These are phyloP conservation scores for Phialophora macrospora DNA, from an alignment of 2,329 filamentous ascomycete species.

Conservation along the genomic window DNA sequence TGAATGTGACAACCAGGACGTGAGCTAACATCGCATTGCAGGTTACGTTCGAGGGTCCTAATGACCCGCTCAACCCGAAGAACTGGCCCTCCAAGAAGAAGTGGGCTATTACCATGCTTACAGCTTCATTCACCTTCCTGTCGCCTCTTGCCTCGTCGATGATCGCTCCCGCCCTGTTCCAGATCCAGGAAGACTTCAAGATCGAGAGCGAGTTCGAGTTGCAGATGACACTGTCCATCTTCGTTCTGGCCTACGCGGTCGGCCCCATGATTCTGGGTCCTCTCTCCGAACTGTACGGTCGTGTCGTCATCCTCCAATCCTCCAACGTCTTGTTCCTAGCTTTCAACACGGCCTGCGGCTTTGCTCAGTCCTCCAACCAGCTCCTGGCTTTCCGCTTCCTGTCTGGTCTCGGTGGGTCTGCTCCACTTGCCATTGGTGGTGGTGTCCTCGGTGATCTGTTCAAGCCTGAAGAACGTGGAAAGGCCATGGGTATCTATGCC, in stretches of 20 bases:
- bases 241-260: slow-evolving; percentile 60
- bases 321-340: slow-evolving; percentile 62
- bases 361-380: slow-evolving; percentile 58
- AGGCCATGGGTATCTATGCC: slow-evolving; percentile 40
- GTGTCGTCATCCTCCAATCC: slow-evolving; percentile 60
- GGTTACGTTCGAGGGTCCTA: slow-evolving; percentile 59
- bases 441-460: slow-evolving; percentile 47
- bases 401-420: slow-evolving; percentile 64
- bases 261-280: slow-evolving; percentile 60
- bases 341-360: slow-evolving; percentile 67
- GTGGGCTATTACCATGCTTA: slow-evolving; percentile 61
- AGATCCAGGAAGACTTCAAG: slow-evolving; percentile 60
- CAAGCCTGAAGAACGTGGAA: slow-evolving; percentile 41
- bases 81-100: slow-evolving; percentile 64
- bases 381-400: slow-evolving; percentile 66
- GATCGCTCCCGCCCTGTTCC: slow-evolving; percentile 58
- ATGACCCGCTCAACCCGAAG: slow-evolving; percentile 55
- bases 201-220: slow-evolving; percentile 54
- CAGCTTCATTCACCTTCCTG: slow-evolving; percentile 65
- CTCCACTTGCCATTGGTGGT: slow-evolving; percentile 58
- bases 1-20: background rate
- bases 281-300: slow-evolving; percentile 62
- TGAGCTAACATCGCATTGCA: slow-evolving; percentile 33
- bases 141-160: slow-evolving; percentile 69
- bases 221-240: slow-evolving; percentile 61